phyloP scores from a whole-genome alignment of 2,329 filamentous ascomycete species.

The Lizonia empirigonia region DNA sequence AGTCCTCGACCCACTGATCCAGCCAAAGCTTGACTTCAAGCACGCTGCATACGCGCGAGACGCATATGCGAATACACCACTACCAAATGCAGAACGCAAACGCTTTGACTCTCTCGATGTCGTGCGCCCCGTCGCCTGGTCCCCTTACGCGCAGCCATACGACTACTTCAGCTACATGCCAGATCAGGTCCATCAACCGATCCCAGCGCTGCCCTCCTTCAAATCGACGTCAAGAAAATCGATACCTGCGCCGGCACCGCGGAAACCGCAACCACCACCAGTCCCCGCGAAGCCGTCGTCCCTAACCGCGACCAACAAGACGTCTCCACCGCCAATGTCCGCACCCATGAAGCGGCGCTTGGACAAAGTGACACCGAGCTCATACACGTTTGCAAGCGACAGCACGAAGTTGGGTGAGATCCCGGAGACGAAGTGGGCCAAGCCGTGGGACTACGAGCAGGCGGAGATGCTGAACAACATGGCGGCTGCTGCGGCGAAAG shows the following conservation, averaged over 20 bases:
- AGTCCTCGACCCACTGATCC: slow-evolving; percentile 29
- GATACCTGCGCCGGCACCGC: neutral
- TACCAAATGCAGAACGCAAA: slow-evolving; percentile 11
- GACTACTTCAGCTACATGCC: slow-evolving; percentile 19
- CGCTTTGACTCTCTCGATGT: slow-evolving; percentile 32
- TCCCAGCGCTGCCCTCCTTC: slow-evolving; percentile 23
- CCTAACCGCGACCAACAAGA: neutral
- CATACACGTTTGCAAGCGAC: slow-evolving; percentile 52
- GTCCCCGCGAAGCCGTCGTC: slow-evolving; percentile 10
- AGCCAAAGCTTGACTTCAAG: slow-evolving; percentile 3
- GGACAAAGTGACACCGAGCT: slow-evolving; percentile 48
- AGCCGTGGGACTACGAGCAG: slow-evolving; percentile 51
- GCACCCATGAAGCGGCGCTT: slow-evolving; percentile 32
- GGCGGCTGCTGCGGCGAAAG: slow-evolving; percentile 30
- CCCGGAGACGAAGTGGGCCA: slow-evolving; percentile 52
- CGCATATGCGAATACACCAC: neutral
- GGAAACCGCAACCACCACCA: slow-evolving; percentile 15
- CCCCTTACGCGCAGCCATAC: slow-evolving; percentile 14
- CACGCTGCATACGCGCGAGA: neutral
- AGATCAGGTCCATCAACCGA: slow-evolving; percentile 22
- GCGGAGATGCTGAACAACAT: slow-evolving; percentile 51
- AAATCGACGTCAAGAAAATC: slow-evolving; percentile 19
- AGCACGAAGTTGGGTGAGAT: slow-evolving; percentile 58
- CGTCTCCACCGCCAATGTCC: slow-evolving; percentile 1
- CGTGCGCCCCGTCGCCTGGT: slow-evolving; percentile 13